A percentile compares a stretch with the other conserved stretches of the same genome.
Evolutionary conservation across 176 grass and related monocot species (phyloP).

Genomic region (Aegilops sharonensis): DNA sequence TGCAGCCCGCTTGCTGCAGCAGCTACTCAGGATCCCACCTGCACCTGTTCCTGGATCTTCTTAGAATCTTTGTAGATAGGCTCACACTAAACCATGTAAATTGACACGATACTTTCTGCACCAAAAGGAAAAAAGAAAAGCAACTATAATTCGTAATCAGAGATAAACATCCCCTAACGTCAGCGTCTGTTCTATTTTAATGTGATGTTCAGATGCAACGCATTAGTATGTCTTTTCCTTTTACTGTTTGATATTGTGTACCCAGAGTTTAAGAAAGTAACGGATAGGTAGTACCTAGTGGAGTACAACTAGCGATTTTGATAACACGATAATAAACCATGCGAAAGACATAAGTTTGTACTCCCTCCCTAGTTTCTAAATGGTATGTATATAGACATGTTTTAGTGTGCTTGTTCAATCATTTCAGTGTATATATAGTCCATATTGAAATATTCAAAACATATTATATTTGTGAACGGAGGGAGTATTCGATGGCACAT

Average conservation of each 20-base stretch:
- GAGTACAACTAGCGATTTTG: too few species aligned
- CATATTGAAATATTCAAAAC: too few species aligned
- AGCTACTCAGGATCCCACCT: constrained; percentile 56
- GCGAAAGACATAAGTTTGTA: too few species aligned
- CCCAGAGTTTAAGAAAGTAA: too few species aligned
- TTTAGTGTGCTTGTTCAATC: too few species aligned
- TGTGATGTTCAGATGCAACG: neutral
- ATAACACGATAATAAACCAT: too few species aligned
- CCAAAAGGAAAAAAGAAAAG: constrained; percentile 28
- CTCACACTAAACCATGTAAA: constrained; percentile 45
- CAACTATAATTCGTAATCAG: constrained; percentile 29
- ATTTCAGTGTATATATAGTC: too few species aligned
- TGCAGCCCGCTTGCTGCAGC: constrained; percentile 77
- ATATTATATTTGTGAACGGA: too few species aligned
- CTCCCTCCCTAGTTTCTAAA: too few species aligned
- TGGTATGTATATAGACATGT: too few species aligned
- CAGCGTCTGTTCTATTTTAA: neutral
- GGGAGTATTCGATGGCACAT: too few species aligned
- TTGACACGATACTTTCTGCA: constrained; percentile 39
- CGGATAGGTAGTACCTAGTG: too few species aligned
- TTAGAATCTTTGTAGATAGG: constrained; percentile 22
- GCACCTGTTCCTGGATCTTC: constrained; percentile 27
- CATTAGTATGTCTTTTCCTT: neutral
- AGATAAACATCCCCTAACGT: constrained; percentile 25
- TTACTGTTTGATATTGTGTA: neutral